Evolutionary conservation across 345 rosid species (phyloP), one percentile per base, ranked within the genome.

Genomic region (Melastoma malabathricum): DNA sequence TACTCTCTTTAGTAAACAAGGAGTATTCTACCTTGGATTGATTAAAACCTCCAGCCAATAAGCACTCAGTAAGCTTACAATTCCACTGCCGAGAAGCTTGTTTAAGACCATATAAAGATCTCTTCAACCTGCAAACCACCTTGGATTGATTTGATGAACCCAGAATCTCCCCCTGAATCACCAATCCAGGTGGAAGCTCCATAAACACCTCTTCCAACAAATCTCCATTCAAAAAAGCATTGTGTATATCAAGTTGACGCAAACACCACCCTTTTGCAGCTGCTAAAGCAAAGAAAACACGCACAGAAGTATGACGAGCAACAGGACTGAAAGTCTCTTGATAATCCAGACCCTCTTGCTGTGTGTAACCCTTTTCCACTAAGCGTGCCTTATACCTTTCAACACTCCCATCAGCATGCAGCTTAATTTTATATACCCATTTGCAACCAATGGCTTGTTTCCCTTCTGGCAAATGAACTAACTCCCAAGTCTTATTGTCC

Each of bases 61-160:
- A 46, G 7, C 17, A 5, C 15, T 15, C 6, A 13, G 48, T 46
- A 46, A 46, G 48, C 48, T 46, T 46, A 5, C 15, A 46, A 13
- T 46, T 46, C 48, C 48, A 46, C 15, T 46, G 48, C 6, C 48
- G 29, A 18, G 31, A 61, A 54, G 16, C 14, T 13, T n/a, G 19
- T 16, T 43, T n/a, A 48, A 50, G 58, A 45, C 67, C 68, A 66
- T 56, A 67, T 66, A 59, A 66, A 29, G 47, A 59, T 22, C 34
- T 15, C 43, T 13, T 3, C 29, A 44, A 51, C 29, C 29, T 16
- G 52, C 27, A 54, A 45, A 46, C 48, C 10, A 15, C 17, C 7
- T 5, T 46, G 14, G 10, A 13, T 46, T 13, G 7, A 5, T 15
- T 13, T 13, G 48, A 6, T 22, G 25, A 22, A 22, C 25, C 25